Evolutionary conservation across 1,139 yeast species (phyloP).

Genomic region (Candida sojae): DNA sequence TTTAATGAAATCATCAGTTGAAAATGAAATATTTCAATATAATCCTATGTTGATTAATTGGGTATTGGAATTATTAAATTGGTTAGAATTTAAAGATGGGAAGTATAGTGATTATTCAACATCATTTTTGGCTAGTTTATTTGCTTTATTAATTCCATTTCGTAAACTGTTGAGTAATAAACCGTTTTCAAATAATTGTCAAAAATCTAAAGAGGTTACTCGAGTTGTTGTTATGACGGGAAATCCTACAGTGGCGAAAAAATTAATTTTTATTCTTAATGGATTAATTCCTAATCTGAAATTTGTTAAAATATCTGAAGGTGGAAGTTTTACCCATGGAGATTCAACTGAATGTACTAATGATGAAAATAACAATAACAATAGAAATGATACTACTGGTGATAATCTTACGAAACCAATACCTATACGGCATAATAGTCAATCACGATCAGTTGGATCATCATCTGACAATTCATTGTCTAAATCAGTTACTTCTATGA

Average conservation of each 20-base stretch:
- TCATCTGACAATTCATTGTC: constrained; percentile 29
- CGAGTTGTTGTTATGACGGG: constrained; percentile 61
- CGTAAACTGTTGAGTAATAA: constrained; percentile 35
- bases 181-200: constrained; percentile 27
- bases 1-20: constrained; percentile 26
- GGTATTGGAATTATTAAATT: constrained; percentile 58
- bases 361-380: not conserved
- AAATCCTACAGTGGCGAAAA: constrained; percentile 62
- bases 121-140: constrained; percentile 45
- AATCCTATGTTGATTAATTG: constrained; percentile 45
- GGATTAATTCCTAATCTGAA: constrained; percentile 42
- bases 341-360: not conserved
- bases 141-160: constrained; percentile 44
- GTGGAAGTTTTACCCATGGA: not conserved
- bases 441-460: not conserved
- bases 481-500: constrained; percentile 27
- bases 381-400: not conserved
- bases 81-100: constrained; percentile 66
- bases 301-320: constrained; percentile 8
- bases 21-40: constrained; percentile 12
- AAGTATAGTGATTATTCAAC: constrained; percentile 9
- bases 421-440: not conserved
- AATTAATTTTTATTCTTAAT: constrained; percentile 53
- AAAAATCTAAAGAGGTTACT: constrained; percentile 32
- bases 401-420: not conserved